Conservation (phyloP, 108 stramenopile species). For the Skeletonema marinoi region DNA sequence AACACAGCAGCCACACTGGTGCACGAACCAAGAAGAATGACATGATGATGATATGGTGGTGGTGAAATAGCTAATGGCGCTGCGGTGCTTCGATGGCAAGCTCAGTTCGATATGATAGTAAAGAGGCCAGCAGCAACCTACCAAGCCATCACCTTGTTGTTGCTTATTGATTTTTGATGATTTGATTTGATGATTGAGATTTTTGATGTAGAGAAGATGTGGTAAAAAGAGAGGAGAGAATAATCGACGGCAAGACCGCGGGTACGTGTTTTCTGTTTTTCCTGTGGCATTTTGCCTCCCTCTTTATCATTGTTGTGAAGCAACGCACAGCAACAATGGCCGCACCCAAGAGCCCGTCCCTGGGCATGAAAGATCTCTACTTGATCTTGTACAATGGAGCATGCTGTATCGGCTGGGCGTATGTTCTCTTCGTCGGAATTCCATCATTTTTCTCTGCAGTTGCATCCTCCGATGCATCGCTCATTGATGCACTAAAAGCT, state of each 20-base stretch:
- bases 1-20: background rate
- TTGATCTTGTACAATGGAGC: slow-evolving; percentile 87
- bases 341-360: slow-evolving; percentile 1
- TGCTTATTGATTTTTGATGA: too few relatives aligned
- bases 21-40: background rate
- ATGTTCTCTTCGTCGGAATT: slow-evolving; percentile 64
- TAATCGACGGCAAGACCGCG: background rate
- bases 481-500: slow-evolving; percentile 7
- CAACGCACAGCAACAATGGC: background rate
- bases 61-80: too few relatives aligned
- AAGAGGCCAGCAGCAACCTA: too few relatives aligned
- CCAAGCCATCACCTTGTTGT: too few relatives aligned
- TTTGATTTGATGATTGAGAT: too few relatives aligned
- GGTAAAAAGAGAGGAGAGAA: background rate
- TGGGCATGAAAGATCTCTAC: slow-evolving; percentile 68
- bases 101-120: too few relatives aligned
- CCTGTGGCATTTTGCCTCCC: background rate
- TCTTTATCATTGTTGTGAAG: background rate
- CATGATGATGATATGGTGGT: background rate
- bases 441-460: slow-evolving; percentile 41
- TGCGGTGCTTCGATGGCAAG: too few relatives aligned
- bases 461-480: slow-evolving; percentile 11
- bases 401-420: slow-evolving; percentile 89
- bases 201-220: too few relatives aligned
- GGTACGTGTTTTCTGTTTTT: background rate